A percentile compares a stretch with the other conserved stretches of the same genome.
Conservation (phyloP, 2,329 filamentous ascomycete species). For the Penicillium oxalicum region DNA sequence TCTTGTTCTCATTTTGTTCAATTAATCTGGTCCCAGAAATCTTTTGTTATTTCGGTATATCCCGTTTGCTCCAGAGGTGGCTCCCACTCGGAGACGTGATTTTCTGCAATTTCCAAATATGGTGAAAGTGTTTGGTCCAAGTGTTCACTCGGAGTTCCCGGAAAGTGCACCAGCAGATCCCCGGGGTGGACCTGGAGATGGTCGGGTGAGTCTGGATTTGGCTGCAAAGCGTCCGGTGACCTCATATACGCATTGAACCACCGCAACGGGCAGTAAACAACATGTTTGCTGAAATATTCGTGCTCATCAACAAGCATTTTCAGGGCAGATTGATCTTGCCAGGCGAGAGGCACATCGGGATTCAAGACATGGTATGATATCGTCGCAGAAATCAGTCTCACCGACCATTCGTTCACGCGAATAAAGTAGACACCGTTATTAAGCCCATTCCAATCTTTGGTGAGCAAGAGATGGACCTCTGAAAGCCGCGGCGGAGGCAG, state of each 20-base stretch:
- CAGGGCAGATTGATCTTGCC: conserved; percentile 21
- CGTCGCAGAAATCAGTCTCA: conserved; percentile 25
- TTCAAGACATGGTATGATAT: conserved; percentile 21
- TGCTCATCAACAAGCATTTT: conserved; percentile 14
- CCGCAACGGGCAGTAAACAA: not conserved
- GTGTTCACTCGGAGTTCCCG: too few relatives aligned
- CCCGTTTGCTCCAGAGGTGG: too few relatives aligned
- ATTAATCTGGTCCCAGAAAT: too few relatives aligned
- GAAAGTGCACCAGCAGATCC: too few relatives aligned
- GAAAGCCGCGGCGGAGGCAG: conserved; percentile 25
- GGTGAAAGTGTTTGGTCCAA: too few relatives aligned
- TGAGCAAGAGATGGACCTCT: conserved; percentile 27
- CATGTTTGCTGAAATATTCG: conserved; percentile 5
- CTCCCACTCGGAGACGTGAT: too few relatives aligned
- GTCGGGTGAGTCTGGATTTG: too few relatives aligned
- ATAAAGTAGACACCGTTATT: conserved; percentile 33
- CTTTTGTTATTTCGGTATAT: too few relatives aligned
- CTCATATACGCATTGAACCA: conserved; percentile 29
- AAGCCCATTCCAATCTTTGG: conserved; percentile 30
- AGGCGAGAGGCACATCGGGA: conserved; percentile 18
- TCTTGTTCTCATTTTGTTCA: too few relatives aligned
- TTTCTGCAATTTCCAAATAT: too few relatives aligned
- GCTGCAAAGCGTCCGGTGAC: conserved; percentile 6
- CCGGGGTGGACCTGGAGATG: too few relatives aligned
- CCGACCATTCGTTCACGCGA: conserved; percentile 31